Percentiles rank a stretch among this genome's conserved stretches.
These are phyloP conservation scores for Gloeostereum incarnatum DNA, from an alignment of 768 basidiomycete genomes.

Conservation along the genomic window DNA sequence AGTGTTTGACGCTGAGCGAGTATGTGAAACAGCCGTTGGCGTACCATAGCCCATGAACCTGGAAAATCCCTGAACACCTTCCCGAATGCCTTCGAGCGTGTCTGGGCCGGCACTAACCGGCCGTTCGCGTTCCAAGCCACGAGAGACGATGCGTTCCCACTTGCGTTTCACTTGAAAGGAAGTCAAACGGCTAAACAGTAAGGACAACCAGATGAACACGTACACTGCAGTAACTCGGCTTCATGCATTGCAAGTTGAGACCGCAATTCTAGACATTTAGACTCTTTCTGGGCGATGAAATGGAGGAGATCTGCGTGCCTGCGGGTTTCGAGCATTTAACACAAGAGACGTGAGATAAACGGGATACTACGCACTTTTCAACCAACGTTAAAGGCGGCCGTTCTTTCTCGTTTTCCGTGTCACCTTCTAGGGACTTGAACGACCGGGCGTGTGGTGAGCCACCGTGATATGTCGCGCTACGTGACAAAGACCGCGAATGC, in stretches of 20 bases:
- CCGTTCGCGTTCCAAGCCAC: constrained; percentile 36
- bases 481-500: constrained; percentile 5
- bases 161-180: constrained; percentile 56
- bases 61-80: constrained; percentile 51
- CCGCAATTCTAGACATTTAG: constrained; percentile 73
- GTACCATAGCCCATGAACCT: constrained; percentile 34
- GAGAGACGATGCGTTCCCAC: constrained; percentile 75
- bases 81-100: constrained; percentile 52
- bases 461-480: constrained; percentile 8
- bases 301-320: constrained; percentile 79
- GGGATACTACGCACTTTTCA: constrained; percentile 49
- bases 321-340: constrained; percentile 2
- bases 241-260: constrained; percentile 68
- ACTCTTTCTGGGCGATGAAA: constrained; percentile 82
- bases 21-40: background rate
- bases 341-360: background rate
- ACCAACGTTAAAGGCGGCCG: constrained; percentile 52
- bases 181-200: background rate
- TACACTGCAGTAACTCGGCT: constrained; percentile 57
- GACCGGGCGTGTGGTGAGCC: constrained; percentile 3
- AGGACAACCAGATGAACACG: constrained; percentile 12
- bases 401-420: constrained; percentile 16
- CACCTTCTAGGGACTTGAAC: constrained; percentile 6
- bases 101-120: constrained; percentile 7
- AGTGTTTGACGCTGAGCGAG: no score